These are phyloP conservation scores for Gentiana dahurica DNA, from an alignment of 257 asterid species.

Conservation along the genomic window DNA sequence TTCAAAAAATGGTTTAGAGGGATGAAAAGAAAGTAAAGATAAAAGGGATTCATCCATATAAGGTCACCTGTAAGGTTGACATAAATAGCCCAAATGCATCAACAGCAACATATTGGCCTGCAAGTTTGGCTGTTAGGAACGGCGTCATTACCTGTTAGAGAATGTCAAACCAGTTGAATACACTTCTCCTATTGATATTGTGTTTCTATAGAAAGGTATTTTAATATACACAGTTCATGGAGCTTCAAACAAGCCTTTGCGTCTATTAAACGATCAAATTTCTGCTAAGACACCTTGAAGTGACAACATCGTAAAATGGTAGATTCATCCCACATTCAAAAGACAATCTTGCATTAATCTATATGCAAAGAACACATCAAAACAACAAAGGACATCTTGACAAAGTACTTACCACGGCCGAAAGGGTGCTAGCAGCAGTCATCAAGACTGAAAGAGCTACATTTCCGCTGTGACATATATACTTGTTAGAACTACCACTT, in stretches of 20 bases:
- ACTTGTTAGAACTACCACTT: slow-evolving; percentile 20
- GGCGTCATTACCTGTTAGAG: slow-evolving; percentile 76
- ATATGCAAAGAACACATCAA: not conserved
- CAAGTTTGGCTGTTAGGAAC: slow-evolving; percentile 78
- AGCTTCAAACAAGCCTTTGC: not conserved
- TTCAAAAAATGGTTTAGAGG: not conserved
- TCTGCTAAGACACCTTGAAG: too few species aligned
- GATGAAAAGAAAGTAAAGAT: not conserved
- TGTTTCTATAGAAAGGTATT: not conserved
- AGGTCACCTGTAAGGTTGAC: slow-evolving; percentile 77
- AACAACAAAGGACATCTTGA: not conserved
- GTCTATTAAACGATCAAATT: not conserved
- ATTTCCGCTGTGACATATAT: slow-evolving; percentile 52
- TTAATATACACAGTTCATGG: not conserved
- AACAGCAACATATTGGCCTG: slow-evolving; percentile 81
- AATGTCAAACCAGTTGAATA: not conserved
- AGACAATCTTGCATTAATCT: too few species aligned
- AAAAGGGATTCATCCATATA: not conserved
- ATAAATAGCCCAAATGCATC: slow-evolving; percentile 71
- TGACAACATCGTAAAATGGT: too few species aligned
- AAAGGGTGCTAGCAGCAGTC: slow-evolving; percentile 90
- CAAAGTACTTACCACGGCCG: slow-evolving; percentile 69
- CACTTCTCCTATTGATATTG: not conserved
- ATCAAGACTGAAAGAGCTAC: slow-evolving; percentile 93
- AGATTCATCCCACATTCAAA: too few species aligned